phyloP scores from a whole-genome alignment of 1,284 basidiomycete species.

The Ceraceosorus bombacis region DNA sequence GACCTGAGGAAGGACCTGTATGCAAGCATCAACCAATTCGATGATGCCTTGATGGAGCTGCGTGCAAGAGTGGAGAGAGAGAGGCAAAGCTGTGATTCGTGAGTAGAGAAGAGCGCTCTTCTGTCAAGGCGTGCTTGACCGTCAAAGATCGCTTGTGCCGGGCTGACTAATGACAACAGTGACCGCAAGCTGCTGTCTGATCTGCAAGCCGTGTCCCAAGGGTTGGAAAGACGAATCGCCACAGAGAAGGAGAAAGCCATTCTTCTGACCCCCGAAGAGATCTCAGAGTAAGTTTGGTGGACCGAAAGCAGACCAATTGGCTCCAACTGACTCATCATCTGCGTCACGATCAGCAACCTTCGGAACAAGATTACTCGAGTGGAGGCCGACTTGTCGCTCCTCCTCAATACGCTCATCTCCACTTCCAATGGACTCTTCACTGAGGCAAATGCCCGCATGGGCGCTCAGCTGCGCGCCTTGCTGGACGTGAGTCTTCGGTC shows the following conservation, averaged over 20 bases:
- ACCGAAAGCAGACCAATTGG: background rate
- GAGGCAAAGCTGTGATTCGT: background rate
- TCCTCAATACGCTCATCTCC: background rate
- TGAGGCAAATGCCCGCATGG: background rate
- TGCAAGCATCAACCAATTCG: background rate
- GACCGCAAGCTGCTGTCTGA: background rate
- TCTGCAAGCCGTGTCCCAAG: background rate
- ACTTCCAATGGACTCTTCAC: background rate
- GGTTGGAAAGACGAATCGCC: background rate
- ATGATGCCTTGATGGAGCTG: background rate
- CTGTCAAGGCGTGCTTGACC: background rate
- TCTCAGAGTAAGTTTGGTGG: background rate
- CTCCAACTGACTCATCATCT: background rate
- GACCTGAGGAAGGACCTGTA: background rate
- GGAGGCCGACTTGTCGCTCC: background rate
- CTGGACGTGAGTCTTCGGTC: background rate
- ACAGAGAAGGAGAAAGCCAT: background rate
- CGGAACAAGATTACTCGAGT: background rate
- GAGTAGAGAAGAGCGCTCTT: background rate
- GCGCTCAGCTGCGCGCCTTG: background rate
- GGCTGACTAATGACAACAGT: background rate
- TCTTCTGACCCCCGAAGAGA: background rate
- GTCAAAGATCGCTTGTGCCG: background rate
- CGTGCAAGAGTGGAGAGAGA: background rate
- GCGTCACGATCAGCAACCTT: background rate